Base-by-base conservation (phyloP, 768 basidiomycete genomes). In the Filobasidium floriforme region DNA sequence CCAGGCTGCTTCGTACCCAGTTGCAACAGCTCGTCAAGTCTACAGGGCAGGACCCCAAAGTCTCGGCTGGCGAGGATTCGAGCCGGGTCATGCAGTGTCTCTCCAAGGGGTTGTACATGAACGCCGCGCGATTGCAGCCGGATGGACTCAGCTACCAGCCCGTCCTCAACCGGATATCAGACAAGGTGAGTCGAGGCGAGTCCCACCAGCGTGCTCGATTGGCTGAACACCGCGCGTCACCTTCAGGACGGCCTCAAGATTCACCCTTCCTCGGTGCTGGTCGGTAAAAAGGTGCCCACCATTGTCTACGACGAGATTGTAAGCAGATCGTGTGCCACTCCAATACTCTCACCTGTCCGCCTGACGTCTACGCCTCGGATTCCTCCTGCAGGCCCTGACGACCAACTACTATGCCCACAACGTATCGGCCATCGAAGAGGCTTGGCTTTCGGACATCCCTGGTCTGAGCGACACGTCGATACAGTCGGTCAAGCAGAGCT, bases 221-320 rank as follows among this genome's bases (percentile, higher is more conserved):
- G n/a, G n/a, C n/a, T n/a, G n/a, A n/a, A n/a, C n/a, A n/a, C n/a
- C n/a, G n/a, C n/a, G n/a, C n/a, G n/a, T n/a, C n/a, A n/a, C n/a
- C n/a, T n/a, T n/a, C n/a, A 76, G 90, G 77, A 84, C 26, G 54
- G 54, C 14, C 83, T 98, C 65, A 94, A 93, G 76, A 89, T 99
- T 24, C 92, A 98, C 73, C 96, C 94, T 0, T 84, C 88, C 37
- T 97, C 93, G 37, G 83, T 85, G 2, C 74, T 98, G 72, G 84
- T 84, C 71, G 87, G 88, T 70, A 90, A 89, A 74, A 90, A 89
- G 75, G 85, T 87, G 0, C 86, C 87, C 0, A 90, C 88, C 6
- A 91, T 99, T 68, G 83, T 99, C 43, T 99, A 89, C 75, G 88
- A 94, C 76, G 96, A 99, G 74, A 80, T 99, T 74, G 94, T 96